phyloP scores from a whole-genome alignment of 1,139 yeast species.

The Debaryomyces coudertii region DNA sequence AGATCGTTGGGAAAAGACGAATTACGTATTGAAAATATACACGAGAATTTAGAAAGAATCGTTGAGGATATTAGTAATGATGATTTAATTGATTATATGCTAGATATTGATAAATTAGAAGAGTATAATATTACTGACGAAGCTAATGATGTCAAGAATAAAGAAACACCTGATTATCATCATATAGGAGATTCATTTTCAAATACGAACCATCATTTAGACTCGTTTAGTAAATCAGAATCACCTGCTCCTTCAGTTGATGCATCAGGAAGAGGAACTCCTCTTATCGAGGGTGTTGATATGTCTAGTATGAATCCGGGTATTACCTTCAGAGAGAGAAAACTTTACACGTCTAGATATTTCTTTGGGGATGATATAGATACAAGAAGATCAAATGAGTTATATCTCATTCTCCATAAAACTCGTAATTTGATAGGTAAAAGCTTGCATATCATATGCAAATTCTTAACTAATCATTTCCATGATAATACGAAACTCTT shows the following conservation, averaged over 20 bases:
- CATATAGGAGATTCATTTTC: slow-evolving; percentile 4
- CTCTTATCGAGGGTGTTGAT: slow-evolving; percentile 47
- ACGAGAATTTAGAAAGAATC: slow-evolving; percentile 41
- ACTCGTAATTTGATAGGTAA: slow-evolving; percentile 66
- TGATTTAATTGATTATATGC: slow-evolving; percentile 20
- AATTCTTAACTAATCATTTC: slow-evolving; percentile 51
- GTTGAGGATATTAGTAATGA: slow-evolving; percentile 41
- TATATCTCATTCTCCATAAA: slow-evolving; percentile 64
- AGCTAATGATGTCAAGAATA: slow-evolving; percentile 25
- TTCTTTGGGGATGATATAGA: slow-evolving; percentile 56
- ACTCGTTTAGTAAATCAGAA: slow-evolving; percentile 7
- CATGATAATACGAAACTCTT: slow-evolving; percentile 73
- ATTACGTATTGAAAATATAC: slow-evolving; percentile 32
- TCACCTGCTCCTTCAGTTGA: slow-evolving; percentile 27
- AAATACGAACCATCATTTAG: not conserved
- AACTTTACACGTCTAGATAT: slow-evolving; percentile 61
- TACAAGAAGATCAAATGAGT: slow-evolving; percentile 49
- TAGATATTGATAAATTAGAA: slow-evolving; percentile 22
- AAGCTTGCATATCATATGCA: slow-evolving; percentile 62
- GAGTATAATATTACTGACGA: slow-evolving; percentile 14
- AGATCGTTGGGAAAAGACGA: slow-evolving; percentile 29
- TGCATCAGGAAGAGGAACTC: slow-evolving; percentile 43
- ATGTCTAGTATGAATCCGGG: slow-evolving; percentile 48
- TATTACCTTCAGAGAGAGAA: slow-evolving; percentile 60
- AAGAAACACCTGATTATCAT: slow-evolving; percentile 25